phyloP scores from a whole-genome alignment of 2,329 filamentous ascomycete genomes.

The Exophiala spinifera region DNA sequence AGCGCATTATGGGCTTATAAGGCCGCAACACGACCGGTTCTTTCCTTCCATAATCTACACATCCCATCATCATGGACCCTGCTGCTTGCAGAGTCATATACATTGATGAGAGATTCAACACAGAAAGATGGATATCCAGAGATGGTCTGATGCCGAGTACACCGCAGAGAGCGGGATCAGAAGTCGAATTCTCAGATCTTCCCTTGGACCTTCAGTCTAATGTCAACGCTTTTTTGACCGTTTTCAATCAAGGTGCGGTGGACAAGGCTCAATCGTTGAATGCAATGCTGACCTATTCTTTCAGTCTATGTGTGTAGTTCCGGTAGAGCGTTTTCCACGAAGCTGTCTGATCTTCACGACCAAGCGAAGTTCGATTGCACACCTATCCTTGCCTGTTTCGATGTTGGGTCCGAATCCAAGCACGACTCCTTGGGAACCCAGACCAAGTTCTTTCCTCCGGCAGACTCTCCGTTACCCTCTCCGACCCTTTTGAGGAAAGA shows the following conservation, averaged over 20 bases:
- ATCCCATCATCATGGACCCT: conserved; percentile 37
- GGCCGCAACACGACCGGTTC: conserved; percentile 11
- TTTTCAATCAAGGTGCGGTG: conserved; percentile 52
- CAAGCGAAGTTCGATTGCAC: conserved; percentile 42
- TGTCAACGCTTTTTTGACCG: conserved; percentile 47
- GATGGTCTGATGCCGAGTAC: conserved; percentile 27
- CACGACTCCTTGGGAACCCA: conserved; percentile 33
- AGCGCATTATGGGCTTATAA: conserved; percentile 23
- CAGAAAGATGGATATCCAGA: conserved; percentile 44
- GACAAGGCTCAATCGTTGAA: background rate
- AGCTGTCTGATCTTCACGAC: conserved; percentile 50
- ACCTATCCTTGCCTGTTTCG: conserved; percentile 56
- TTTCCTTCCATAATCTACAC: conserved; percentile 6
- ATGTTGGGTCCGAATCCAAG: conserved; percentile 47
- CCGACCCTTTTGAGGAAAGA: conserved; percentile 31
- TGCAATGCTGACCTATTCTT: conserved; percentile 8
- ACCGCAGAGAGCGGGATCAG: conserved; percentile 27
- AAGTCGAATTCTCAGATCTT: conserved; percentile 38
- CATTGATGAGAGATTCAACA: conserved; percentile 45
- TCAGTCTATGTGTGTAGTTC: conserved; percentile 54
- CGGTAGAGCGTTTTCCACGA: conserved; percentile 51
- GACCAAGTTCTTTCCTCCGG: conserved; percentile 32
- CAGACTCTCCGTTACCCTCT: conserved; percentile 34
- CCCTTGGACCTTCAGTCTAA: conserved; percentile 47
- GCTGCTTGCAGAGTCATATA: conserved; percentile 46